phyloP scores from a whole-genome alignment of 2,329 filamentous ascomycete genomes.

The Paradendryphiella salina region DNA sequence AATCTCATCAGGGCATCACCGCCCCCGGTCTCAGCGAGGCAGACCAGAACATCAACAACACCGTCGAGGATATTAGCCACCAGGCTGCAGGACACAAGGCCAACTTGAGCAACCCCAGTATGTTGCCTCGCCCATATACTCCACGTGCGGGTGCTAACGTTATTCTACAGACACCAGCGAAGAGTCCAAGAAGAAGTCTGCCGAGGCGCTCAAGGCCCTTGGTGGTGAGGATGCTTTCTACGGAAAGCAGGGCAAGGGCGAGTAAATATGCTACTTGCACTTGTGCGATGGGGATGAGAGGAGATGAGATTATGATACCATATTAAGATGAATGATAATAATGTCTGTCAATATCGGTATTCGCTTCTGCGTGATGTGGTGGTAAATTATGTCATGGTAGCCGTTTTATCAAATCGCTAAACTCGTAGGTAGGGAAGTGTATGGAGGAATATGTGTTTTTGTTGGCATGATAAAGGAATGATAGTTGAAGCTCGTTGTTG shows the following conservation, averaged over 20 bases:
- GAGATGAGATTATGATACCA: constrained; percentile 1
- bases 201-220: constrained; percentile 48
- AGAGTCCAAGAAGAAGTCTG: constrained; percentile 52
- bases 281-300: neutral
- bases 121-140: neutral
- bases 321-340: neutral
- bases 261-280: constrained; percentile 25
- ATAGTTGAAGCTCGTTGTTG: no score
- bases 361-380: neutral
- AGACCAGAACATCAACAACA: constrained; percentile 32
- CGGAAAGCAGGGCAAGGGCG: constrained; percentile 49
- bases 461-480: no score
- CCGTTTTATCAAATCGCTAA: no score
- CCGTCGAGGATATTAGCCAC: constrained; percentile 25
- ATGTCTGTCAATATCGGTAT: neutral
- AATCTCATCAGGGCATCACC: constrained; percentile 19
- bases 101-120: constrained; percentile 55
- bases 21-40: constrained; percentile 23
- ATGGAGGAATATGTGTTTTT: no score
- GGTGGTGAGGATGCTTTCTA: constrained; percentile 53
- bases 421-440: no score
- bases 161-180: constrained; percentile 19
- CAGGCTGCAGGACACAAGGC: constrained; percentile 51
- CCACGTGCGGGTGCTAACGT: neutral
- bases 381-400: no score